phyloP scores from a whole-genome alignment of 2,329 filamentous ascomycete genomes.

The Lizonia empirigonia region DNA sequence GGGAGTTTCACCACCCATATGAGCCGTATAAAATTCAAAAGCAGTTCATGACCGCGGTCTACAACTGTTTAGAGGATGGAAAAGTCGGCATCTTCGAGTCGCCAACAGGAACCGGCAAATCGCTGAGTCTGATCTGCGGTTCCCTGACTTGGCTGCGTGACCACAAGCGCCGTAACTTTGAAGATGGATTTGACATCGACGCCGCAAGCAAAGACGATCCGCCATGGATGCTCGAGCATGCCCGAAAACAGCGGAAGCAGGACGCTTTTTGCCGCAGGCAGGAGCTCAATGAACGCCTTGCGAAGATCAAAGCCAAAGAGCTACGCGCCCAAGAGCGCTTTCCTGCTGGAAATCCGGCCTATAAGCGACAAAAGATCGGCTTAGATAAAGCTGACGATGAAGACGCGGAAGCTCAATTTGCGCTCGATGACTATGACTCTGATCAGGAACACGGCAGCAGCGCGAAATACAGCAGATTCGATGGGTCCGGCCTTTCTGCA shows the following conservation, averaged over 20 bases:
- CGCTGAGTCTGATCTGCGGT: slow-evolving; percentile 86
- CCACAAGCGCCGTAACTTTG: slow-evolving; percentile 68
- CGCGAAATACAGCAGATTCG: slow-evolving; percentile 27
- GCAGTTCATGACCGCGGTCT: slow-evolving; percentile 84
- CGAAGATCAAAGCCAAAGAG: slow-evolving; percentile 65
- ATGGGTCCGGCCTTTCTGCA: slow-evolving; percentile 65
- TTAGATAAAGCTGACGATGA: slow-evolving; percentile 12
- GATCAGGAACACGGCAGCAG: slow-evolving; percentile 55
- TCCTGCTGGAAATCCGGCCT: slow-evolving; percentile 53
- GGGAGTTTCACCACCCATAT: slow-evolving; percentile 84
- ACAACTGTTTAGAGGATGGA: slow-evolving; percentile 76
- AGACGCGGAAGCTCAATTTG: slow-evolving; percentile 69
- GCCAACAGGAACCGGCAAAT: slow-evolving; percentile 93
- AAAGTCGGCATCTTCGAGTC: slow-evolving; percentile 90
- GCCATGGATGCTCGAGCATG: slow-evolving; percentile 82
- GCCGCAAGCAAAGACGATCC: slow-evolving; percentile 70
- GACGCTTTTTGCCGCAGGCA: slow-evolving; percentile 70
- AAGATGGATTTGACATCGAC: slow-evolving; percentile 59
- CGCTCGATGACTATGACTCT: slow-evolving; percentile 76
- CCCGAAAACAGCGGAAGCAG: slow-evolving; percentile 69
- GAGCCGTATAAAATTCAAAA: slow-evolving; percentile 86
- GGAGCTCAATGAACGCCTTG: slow-evolving; percentile 75
- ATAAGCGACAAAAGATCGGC: slow-evolving; percentile 51
- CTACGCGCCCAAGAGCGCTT: slow-evolving; percentile 63
- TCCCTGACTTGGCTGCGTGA: slow-evolving; percentile 89